Evolutionary conservation across 192 early-diverging fungal genomes (phyloP), one percentile per base, ranked within the genome.

Genomic region (Lunasporangiospora selenospora): DNA sequence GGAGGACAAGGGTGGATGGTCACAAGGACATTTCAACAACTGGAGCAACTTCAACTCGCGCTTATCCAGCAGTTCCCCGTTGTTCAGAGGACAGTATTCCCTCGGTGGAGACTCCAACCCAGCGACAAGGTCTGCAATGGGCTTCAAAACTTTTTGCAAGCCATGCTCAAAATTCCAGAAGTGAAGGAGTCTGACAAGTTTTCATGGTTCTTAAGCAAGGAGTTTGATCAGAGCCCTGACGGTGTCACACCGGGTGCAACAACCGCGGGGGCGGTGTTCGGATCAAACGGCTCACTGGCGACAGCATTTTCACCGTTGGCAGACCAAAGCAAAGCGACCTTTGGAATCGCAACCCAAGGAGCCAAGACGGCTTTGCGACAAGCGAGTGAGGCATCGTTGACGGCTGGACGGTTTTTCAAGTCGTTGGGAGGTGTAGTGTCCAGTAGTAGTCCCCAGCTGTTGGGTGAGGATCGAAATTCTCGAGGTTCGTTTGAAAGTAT

Each of bases 391-490:
- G 69, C 55, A 1, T 73, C 69, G 1, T n/a, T 73, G 15, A 41
- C 69, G 2, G 69, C 69, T 0, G 69, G 69, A 34, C 38, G 69
- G 13, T 73, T 73, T 33, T 73, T 73, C 61, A 73, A 73, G 55
- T 73, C 69, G 3, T 39, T 73, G 9, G 69, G 69, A 16, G 42
- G 45, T 4, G 58, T 36, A 13, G 57, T 67, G 30, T 21, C 24
- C 3, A 46, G 44, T 39, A 52, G 37, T 24, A 52, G 47, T 37
- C 34, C 58, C 3, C 66, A 60, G 38, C 27, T 56, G 6, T 23
- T 21, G 15, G 26, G 38, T 0, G 66, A 70, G 16, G 57, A 73
- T 8, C 29, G 31, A 18, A 38, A 24, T 10, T 2, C 21, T 27
- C 45, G 69, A 9, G 69, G 61, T 10, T 73, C 69, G 2, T 73